Base-by-base conservation (phyloP, 2,329 filamentous ascomycete genomes). In the Trichothecium roseum region DNA sequence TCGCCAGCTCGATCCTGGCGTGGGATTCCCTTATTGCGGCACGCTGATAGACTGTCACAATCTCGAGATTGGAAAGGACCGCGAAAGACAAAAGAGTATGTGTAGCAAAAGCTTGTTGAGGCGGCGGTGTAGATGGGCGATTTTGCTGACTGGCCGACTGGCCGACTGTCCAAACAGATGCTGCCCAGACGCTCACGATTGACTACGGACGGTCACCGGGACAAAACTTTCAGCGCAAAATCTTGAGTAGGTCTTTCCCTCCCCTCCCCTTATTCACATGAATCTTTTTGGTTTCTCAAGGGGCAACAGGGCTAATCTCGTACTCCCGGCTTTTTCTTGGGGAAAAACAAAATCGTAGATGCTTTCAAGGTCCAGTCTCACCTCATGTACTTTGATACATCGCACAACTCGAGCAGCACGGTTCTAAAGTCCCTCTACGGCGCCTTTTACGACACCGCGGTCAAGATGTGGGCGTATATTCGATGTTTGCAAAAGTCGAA, bases 1-100 rank as follows among this genome's bases (percentile, higher is more conserved):
- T 28, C 62, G 66, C 4, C 65, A 68, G 28, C 49, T 74, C 28
- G 47, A 55, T 2, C 48, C 46, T 1, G 53, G 49, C 4, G 38
- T 47, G 3, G 45, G 45, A n/a, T 96, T 98, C 53, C 86, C 89
- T 1, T 98, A 94, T 56, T 96, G 91, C 51, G 91, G 91, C 28
- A 74, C 76, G 29, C 56, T 76, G 13, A 86, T 98, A 46, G 66
- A 94, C 51, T 84, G 77, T 14, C 61, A 60, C 35, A 87, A 81
- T 0, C 63, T 98, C 18, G 78, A 86, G 41, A 72, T 96, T 32
- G 69, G 65, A 48, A 87, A 83, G 50, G 78, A 86, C 48, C 64
- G 70, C 31, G 68, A 74, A 22, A 65, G 69, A 33, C 58, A 58
- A 42, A 68, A 60, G 38, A 59, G 67, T 81, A 66, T 49, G 68